Conservation (phyloP, 768 basidiomycete species). For the Sistotremastrum niveocremeum region DNA sequence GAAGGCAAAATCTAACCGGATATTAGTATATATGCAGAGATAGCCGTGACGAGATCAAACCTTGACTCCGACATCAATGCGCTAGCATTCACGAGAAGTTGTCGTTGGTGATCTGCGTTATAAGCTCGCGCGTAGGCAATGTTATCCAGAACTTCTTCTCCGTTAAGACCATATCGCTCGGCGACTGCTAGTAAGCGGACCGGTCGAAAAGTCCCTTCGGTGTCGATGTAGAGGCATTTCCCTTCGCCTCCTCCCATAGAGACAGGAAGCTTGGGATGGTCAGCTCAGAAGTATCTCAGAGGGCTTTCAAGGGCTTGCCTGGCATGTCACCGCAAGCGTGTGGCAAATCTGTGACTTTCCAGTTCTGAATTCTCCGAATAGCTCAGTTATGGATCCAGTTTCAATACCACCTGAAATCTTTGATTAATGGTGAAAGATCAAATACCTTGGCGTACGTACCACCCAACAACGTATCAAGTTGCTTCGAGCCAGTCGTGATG, state of each 20-base stretch:
- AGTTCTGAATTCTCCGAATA: slow-evolving; percentile 97
- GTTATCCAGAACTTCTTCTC: slow-evolving; percentile 96
- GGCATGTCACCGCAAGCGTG: slow-evolving; percentile 95
- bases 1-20: slow-evolving; percentile 69
- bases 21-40: slow-evolving; percentile 3
- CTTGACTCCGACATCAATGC: slow-evolving; percentile 99
- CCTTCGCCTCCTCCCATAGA: slow-evolving; percentile 99
- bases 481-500: slow-evolving; percentile 94
- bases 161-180: slow-evolving; percentile 91
- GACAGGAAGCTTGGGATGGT: slow-evolving; percentile 48
- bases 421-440: slow-evolving; percentile 9
- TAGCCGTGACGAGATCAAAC: slow-evolving; percentile 23
- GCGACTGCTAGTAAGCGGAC: slow-evolving; percentile 89
- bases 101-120: slow-evolving; percentile 94
- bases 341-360: slow-evolving; percentile 98
- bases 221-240: slow-evolving; percentile 98
- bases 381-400: slow-evolving; percentile 94
- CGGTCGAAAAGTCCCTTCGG: slow-evolving; percentile 97
- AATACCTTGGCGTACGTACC: slow-evolving; percentile 29
- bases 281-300: background rate
- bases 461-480: slow-evolving; percentile 88
- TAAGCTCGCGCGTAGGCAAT: slow-evolving; percentile 97
- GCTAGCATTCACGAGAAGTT: slow-evolving; percentile 79
- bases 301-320: slow-evolving; percentile 23
- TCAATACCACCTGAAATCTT: slow-evolving; percentile 73